Base-by-base conservation (phyloP, 2,329 filamentous ascomycete species). In the Diaporthe ilicicola region DNA sequence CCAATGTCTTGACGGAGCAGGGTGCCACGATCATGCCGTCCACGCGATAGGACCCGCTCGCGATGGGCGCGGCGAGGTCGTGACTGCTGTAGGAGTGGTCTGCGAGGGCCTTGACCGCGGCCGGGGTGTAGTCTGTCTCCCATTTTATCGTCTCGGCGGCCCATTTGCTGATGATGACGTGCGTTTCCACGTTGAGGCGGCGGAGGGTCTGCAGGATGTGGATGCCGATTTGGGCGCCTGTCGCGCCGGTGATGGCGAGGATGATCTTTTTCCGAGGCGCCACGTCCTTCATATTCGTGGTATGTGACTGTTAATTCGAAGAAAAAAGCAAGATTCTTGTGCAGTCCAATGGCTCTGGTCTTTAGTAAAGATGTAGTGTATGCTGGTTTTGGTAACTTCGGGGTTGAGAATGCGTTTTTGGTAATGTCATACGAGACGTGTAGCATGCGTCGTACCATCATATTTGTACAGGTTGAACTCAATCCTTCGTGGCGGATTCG, bases 181-280 rank as follows among this genome's bases (percentile, higher is more conserved):
- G 83, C 0, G 84, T 86, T 76, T 87, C 85, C 19, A 86, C 75
- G n/a, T 82, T 77, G 13, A 86, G 79, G 0, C 74, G 73, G 1
- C 82, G 81, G 0, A 87, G 80, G 3, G 78, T 76, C 9, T 79
- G 76, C 4, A 87, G 81, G 0, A 81, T 74, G 19, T 80, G 81
- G 69, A 87, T 83, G 1, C 80, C 85, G 8, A 83, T 77, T 2
- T 80, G 75, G 1, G 84, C 79, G 3, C 85, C 85, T 0, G 85
- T 87, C 0, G 85, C 85, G 3, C 85, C 85, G 1, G 86, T 87
- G 53, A 88, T 83, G 24, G 80, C 86, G 8, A 87, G 79, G 1
- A 87, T 79, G 62, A 87, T 85, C 10, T 78, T 75, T 37, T 76
- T 77, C 69, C 65, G 24, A 1, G 51, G 27, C 9, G 37, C 5